phyloP scores from a whole-genome alignment of 352 stramenopile species.

The Phytophthora pini region DNA sequence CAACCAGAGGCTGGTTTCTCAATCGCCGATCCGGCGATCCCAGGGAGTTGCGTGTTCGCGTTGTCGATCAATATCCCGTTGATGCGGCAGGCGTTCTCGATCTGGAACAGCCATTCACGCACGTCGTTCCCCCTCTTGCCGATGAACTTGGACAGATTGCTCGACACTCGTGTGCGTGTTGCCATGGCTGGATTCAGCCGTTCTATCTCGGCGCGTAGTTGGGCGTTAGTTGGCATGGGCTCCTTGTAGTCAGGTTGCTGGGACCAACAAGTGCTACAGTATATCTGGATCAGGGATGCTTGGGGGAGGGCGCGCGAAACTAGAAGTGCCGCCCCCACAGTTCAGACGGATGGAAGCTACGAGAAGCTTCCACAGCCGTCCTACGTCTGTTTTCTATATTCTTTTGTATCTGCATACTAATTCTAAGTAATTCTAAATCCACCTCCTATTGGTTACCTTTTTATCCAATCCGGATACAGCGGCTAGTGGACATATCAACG shows the following conservation, averaged over 20 bases:
- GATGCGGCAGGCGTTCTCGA: conserved; percentile 3
- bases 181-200: conserved; percentile 16
- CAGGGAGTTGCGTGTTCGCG: background rate
- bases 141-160: conserved; percentile 1
- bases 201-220: conserved; percentile 10
- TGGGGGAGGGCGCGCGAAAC: background rate
- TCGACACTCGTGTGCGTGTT: background rate
- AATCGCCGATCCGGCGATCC: background rate
- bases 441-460: no score
- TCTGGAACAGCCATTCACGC: conserved; percentile 8
- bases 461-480: no score
- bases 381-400: background rate
- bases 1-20: background rate
- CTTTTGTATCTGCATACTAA: no score
- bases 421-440: no score
- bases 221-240: conserved; percentile 11
- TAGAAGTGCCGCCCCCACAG: background rate
- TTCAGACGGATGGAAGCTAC: background rate
- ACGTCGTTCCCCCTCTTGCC: conserved; percentile 16
- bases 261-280: conserved; percentile 24
- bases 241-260: background rate
- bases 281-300: no score
- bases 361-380: background rate
- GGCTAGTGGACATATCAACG: no score
- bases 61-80: background rate